Evolutionary conservation across 1,139 yeast genomes (phyloP).

Genomic region (Hyphopichia wangnamkhiaoensis): DNA sequence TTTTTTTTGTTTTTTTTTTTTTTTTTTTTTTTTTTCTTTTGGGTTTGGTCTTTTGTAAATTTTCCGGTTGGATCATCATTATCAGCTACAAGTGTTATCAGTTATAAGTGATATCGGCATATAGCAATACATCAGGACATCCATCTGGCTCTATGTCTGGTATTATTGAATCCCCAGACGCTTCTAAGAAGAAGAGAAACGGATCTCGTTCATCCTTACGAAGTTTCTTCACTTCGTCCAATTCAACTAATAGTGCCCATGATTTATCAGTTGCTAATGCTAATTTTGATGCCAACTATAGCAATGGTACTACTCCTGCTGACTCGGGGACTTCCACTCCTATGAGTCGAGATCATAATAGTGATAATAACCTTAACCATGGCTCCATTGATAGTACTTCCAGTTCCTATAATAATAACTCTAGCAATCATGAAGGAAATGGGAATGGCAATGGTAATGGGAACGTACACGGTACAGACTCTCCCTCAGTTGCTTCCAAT

Average conservation of each 20-base stretch:
- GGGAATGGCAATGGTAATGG: too few species aligned
- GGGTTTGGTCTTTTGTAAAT: background rate
- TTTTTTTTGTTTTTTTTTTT: too few species aligned
- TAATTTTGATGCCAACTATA: background rate
- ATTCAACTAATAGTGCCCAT: conserved; percentile 1
- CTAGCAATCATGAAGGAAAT: too few species aligned
- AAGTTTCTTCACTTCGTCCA: conserved; percentile 8
- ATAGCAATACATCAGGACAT: background rate
- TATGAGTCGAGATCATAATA: conserved; percentile 1
- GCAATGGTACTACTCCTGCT: background rate
- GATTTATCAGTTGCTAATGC: background rate
- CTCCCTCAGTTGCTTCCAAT: conserved; percentile 1
- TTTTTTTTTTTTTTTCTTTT: background rate
- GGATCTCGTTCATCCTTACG: conserved; percentile 7
- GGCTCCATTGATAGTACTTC: background rate
- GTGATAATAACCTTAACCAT: too few species aligned
- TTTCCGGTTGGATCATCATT: too few species aligned
- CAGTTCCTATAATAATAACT: background rate
- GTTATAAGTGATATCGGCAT: background rate
- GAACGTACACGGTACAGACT: background rate
- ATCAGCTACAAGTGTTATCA: too few species aligned
- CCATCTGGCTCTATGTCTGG: background rate
- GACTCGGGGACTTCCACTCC: background rate
- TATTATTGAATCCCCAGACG: too few species aligned
- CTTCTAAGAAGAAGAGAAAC: conserved; percentile 4